Evolutionary conservation across 805 yeast genomes (phyloP).

Genomic region (Diddensiella santjacobensis): DNA sequence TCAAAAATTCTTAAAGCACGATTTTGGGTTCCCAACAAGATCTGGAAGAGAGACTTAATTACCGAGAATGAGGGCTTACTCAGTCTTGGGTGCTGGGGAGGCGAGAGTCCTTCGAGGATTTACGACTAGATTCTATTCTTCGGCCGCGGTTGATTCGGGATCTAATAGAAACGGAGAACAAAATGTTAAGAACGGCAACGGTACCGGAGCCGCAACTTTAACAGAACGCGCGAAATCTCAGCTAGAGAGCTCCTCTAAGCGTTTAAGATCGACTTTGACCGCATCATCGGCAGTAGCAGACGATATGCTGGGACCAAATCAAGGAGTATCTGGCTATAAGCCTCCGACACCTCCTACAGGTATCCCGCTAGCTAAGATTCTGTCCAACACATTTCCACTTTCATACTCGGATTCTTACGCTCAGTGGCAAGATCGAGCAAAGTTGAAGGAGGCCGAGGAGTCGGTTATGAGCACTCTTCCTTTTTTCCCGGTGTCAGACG

Average conservation of each 20-base stretch:
- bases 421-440: conserved; percentile 42
- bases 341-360: conserved; percentile 38
- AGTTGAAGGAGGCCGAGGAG: conserved; percentile 41
- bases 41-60: no score
- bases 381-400: conserved; percentile 35
- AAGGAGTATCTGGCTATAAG: conserved; percentile 1
- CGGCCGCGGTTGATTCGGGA: not conserved
- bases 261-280: not conserved
- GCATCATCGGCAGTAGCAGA: conserved; percentile 5
- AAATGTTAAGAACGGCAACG: not conserved
- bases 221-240: not conserved
- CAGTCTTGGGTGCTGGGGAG: not conserved
- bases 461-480: conserved; percentile 55
- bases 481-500: conserved; percentile 36
- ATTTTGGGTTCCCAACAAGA: no score
- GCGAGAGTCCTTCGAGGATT: not conserved
- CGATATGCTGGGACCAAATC: not conserved
- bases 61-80: not conserved
- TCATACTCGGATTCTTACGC: conserved; percentile 36
- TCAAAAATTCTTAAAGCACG: no score
- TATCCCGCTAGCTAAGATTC: conserved; percentile 27
- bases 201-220: not conserved
- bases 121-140: not conserved
- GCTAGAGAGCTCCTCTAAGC: not conserved
- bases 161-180: not conserved